phyloP scores from a whole-genome alignment of 352 stramenopile species.

The Phytophthora palmivora region DNA sequence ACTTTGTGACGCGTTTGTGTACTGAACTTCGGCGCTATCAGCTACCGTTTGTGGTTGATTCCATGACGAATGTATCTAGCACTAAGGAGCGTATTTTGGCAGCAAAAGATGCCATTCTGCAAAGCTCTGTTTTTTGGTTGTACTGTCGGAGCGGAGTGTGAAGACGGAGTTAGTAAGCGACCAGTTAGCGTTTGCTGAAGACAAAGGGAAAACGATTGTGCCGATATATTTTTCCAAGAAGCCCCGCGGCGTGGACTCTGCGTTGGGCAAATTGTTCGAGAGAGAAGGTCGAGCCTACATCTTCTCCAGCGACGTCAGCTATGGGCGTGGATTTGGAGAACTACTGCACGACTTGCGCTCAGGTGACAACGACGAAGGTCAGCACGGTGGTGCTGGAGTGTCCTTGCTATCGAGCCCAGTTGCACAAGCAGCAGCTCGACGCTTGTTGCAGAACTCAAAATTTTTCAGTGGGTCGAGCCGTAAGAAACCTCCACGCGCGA shows the following conservation, averaged over 20 bases:
- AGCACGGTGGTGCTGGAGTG: slow-evolving; percentile 22
- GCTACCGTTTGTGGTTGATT: slow-evolving; percentile 64
- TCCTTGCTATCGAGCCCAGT: slow-evolving; percentile 42
- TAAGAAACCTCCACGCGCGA: slow-evolving; percentile 26
- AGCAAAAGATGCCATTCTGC: slow-evolving; percentile 81
- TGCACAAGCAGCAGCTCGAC: slow-evolving; percentile 44
- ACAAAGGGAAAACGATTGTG: slow-evolving; percentile 82
- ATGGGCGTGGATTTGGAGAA: slow-evolving; percentile 67
- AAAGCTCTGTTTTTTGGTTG: slow-evolving; percentile 75
- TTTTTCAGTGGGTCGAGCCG: slow-evolving; percentile 13
- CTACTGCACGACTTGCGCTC: slow-evolving; percentile 53
- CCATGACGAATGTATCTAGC: slow-evolving; percentile 73
- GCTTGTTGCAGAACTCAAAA: slow-evolving; percentile 42
- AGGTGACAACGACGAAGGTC: slow-evolving; percentile 21
- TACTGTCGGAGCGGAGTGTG: slow-evolving; percentile 77
- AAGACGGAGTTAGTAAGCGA: slow-evolving; percentile 86
- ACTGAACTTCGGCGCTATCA: slow-evolving; percentile 58
- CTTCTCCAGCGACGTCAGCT: slow-evolving; percentile 71
- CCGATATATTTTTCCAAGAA: slow-evolving; percentile 72
- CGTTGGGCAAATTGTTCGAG: slow-evolving; percentile 49
- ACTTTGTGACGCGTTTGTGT: slow-evolving; percentile 71
- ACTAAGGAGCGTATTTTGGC: slow-evolving; percentile 80
- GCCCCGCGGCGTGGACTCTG: slow-evolving; percentile 50
- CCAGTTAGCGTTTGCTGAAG: slow-evolving; percentile 83
- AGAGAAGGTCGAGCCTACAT: slow-evolving; percentile 46